A percentile compares a stretch with the other conserved stretches of the same genome.
phyloP scores from a whole-genome alignment of 345 rosid species.

The Pistacia integerrima region DNA sequence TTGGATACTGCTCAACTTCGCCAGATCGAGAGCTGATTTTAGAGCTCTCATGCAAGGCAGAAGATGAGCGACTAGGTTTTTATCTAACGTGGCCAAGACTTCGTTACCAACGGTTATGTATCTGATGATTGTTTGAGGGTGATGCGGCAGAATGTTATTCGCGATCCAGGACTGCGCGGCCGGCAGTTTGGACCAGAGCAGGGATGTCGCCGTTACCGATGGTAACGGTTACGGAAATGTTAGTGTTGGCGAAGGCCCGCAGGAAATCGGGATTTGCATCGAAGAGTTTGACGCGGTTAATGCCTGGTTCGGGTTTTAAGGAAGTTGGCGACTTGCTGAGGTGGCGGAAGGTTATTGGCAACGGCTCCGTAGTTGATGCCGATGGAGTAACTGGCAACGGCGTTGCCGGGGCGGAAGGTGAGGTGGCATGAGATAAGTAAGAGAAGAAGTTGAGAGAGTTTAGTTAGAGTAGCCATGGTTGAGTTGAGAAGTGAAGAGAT shows the following conservation, averaged over 20 bases:
- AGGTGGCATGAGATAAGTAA: conserved; percentile 19
- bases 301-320: conserved; percentile 64
- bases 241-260: conserved; percentile 69
- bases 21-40: conserved; percentile 48
- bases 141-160: conserved; percentile 50
- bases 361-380: conserved; percentile 89
- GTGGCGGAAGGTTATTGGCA: conserved; percentile 80
- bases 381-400: conserved; percentile 45
- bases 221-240: conserved; percentile 65
- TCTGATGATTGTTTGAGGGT: conserved; percentile 48
- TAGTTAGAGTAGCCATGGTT: conserved; percentile 2
- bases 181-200: conserved; percentile 52
- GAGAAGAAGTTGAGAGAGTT: conserved; percentile 4
- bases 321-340: conserved; percentile 64
- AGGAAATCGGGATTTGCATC: conserved; percentile 73
- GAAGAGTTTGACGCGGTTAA: conserved; percentile 74
- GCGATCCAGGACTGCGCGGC: conserved; percentile 66
- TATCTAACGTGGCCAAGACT: conserved; percentile 66
- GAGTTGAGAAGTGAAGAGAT: background rate
- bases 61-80: conserved; percentile 50
- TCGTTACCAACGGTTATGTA: conserved; percentile 82
- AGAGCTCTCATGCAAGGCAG: conserved; percentile 75
- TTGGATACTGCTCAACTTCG: conserved; percentile 49
- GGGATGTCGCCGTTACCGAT: conserved; percentile 72
- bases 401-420: conserved; percentile 11